These are phyloP conservation scores for Candida ortonii DNA, from an alignment of 805 yeast species.

Conservation along the genomic window DNA sequence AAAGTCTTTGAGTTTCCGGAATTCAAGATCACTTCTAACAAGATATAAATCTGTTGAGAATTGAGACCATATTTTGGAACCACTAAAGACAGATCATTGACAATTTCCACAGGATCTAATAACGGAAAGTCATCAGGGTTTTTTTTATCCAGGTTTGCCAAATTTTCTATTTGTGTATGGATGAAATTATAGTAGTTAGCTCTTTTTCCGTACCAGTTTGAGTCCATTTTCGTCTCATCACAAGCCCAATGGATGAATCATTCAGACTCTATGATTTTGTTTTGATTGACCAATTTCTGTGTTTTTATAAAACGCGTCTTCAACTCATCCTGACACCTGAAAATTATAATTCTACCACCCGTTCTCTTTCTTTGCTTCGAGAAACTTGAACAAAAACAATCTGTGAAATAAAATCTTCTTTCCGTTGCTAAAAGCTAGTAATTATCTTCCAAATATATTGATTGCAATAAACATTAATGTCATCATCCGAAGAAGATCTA, in stretches of 20 bases:
- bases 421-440: background rate
- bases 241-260: no score
- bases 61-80: slow-evolving; percentile 27
- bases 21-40: slow-evolving; percentile 23
- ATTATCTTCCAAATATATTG: no score
- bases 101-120: slow-evolving; percentile 8
- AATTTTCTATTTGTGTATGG: slow-evolving; percentile 6
- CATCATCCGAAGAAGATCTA: slow-evolving; percentile 21
- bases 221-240: slow-evolving; percentile 2
- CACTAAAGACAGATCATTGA: slow-evolving; percentile 20
- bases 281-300: no score
- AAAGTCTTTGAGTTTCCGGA: slow-evolving; percentile 13
- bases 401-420: no score
- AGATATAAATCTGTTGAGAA: slow-evolving; percentile 14
- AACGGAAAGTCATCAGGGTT: background rate
- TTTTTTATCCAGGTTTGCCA: slow-evolving; percentile 1
- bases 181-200: slow-evolving; percentile 13
- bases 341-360: no score
- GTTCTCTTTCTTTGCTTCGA: no score
- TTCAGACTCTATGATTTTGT: no score
- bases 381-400: no score
- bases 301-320: no score
- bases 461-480: slow-evolving; percentile 7
- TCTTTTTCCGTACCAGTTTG: slow-evolving; percentile 5
- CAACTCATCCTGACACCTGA: no score